Base-by-base conservation (phyloP, 1,284 basidiomycete genomes). In the Boletus sp. region DNA sequence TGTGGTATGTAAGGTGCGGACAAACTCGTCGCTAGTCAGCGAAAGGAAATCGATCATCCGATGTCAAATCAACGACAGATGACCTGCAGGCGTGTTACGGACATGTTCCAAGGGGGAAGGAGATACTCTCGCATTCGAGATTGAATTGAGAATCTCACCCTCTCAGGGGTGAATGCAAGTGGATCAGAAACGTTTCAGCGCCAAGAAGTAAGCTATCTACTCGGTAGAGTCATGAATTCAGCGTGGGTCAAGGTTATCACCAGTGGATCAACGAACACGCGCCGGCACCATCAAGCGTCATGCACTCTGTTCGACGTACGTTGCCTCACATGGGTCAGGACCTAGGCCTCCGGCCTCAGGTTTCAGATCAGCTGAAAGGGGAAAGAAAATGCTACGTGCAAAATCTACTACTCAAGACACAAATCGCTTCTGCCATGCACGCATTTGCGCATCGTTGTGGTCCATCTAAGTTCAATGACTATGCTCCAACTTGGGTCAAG, bases 181-280 rank as follows among this genome's bases (percentile, higher is more conserved):
- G 62, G 68, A 58, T 69, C 63, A 53, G 58, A 67, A 68, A 67
- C 55, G 55, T 70, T 67, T 71, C 70, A 64, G 45, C 27, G 39
- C 46, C 55, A 55, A 55, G 58, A 55, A 54, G 65, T 45, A 51
- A 61, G 59, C 37, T 24, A 51, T 53, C 46, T 45, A 22, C 54
- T 50, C 49, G 58, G 55, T 51, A 53, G 55, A 63, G 47, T 47
- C 53, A 53, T 20, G 42, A 53, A 51, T 31, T 31, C 31, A 53
- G 50, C 33, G 61, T 63, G 68, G 57, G 57, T 58, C 59, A 51
- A 58, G 45, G 49, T 55, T 31, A 49, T 31, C 15, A 43, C 50
- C 22, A 57, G 56, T 61, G 60, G 66, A 58, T 59, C 53, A 49
- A n/a, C 29, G 24, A 48, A 56, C 43, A 42, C 31, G 12, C 47